These are phyloP conservation scores for Lomentospora prolificans DNA, from an alignment of 2,329 filamentous ascomycete genomes.

Conservation along the genomic window DNA sequence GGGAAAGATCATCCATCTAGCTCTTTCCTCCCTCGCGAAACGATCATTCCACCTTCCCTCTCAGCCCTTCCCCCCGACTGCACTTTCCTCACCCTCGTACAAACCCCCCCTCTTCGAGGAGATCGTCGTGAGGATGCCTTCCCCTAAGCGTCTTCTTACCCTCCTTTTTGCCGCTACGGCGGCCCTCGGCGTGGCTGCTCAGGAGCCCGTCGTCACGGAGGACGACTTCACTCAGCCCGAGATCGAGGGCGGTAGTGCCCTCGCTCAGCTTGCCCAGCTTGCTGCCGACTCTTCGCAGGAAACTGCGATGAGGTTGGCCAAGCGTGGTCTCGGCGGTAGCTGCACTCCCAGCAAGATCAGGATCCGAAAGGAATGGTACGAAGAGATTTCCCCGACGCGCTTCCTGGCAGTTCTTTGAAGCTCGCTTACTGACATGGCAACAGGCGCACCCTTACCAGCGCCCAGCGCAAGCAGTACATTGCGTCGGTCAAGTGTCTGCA, in stretches of 20 bases:
- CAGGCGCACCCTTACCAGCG: constrained; percentile 13
- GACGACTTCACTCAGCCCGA: constrained; percentile 2
- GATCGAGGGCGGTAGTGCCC: constrained; percentile 4
- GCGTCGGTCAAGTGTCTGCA: constrained; percentile 15
- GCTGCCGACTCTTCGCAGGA: constrained; percentile 3
- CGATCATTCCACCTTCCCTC: not conserved
- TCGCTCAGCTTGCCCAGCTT: not conserved
- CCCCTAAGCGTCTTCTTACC: constrained; percentile 3
- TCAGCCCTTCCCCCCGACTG: not conserved
- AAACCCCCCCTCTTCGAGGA: no score
- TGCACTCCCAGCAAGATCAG: not conserved
- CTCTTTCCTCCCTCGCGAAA: not conserved
- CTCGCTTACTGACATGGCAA: not conserved
- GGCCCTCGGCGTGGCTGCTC: constrained; percentile 2
- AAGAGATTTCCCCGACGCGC: not conserved
- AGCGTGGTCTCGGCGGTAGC: not conserved
- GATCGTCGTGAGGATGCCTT: not conserved
- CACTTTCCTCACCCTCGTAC: not conserved
- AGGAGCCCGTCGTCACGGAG: not conserved
- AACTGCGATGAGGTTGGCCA: not conserved
- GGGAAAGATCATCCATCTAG: not conserved
- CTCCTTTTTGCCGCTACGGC: constrained; percentile 4
- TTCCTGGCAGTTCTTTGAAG: not conserved
- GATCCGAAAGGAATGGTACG: constrained; percentile 6
- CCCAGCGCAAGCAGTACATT: constrained; percentile 16